phyloP scores from a whole-genome alignment of 2,329 filamentous ascomycete species.

The Calonectria crousiana region DNA sequence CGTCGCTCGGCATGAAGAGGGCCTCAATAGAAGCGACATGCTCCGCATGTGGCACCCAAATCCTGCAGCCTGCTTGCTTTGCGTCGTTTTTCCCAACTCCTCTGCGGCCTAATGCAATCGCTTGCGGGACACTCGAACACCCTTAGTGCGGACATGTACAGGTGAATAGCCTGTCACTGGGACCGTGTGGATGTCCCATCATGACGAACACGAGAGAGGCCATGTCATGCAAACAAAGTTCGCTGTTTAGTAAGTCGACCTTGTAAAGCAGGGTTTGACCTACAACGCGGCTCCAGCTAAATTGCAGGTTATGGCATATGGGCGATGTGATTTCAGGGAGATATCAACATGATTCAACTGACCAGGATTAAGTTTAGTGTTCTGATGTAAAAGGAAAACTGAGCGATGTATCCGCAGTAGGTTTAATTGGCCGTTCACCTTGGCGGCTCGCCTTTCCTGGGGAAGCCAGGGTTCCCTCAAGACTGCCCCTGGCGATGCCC shows the following conservation, averaged over 20 bases:
- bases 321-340: neutral
- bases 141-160: neutral
- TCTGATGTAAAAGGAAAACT: neutral
- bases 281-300: neutral
- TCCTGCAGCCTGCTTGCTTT: neutral
- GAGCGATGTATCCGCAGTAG: neutral
- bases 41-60: constrained; percentile 1
- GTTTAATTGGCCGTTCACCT: constrained; percentile 37
- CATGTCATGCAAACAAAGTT: neutral
- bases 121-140: neutral
- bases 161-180: neutral
- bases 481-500: neutral
- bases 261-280: neutral
- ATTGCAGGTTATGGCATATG: neutral
- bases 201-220: neutral
- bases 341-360: neutral
- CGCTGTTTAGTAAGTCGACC: neutral
- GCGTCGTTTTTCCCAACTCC: neutral
- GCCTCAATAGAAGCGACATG: neutral
- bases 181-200: neutral
- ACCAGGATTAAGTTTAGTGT: neutral
- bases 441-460: neutral
- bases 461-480: neutral
- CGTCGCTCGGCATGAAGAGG: neutral
- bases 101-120: neutral